A percentile compares a stretch with the other conserved stretches of the same genome.
phyloP scores from a whole-genome alignment of 495 filamentous ascomycete genomes.

The Beverwykella pulmonaria region DNA sequence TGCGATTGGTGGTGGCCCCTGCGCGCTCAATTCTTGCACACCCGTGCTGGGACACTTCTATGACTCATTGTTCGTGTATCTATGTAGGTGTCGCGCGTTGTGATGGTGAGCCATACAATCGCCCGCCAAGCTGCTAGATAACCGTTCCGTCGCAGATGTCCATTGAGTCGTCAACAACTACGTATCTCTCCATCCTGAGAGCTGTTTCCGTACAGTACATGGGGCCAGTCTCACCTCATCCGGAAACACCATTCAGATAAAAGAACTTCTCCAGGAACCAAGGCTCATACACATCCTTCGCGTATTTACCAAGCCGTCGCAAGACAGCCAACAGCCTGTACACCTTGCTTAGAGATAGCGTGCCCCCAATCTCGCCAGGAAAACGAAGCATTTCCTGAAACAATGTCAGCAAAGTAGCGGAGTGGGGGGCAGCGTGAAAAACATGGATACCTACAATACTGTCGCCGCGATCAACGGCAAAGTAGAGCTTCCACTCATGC shows the following conservation, averaged over 20 bases:
- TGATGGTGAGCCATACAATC: no score
- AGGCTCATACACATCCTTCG: constrained; percentile 2
- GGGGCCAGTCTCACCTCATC: background rate
- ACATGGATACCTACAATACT: background rate
- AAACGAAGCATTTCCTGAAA: constrained; percentile 4
- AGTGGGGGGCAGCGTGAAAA: background rate
- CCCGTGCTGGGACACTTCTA: no score
- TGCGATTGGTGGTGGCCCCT: no score
- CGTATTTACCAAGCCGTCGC: background rate
- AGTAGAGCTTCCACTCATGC: background rate
- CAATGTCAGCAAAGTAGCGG: background rate
- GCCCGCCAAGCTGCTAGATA: no score
- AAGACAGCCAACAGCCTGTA: constrained; percentile 1
- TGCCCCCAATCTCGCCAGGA: background rate
- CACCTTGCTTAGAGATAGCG: constrained; percentile 1
- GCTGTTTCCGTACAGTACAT: no score
- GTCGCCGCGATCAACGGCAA: background rate
- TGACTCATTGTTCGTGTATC: no score
- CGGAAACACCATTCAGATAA: background rate
- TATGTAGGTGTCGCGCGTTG: no score
- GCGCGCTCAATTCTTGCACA: no score
- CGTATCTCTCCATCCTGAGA: no score
- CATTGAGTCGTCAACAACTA: no score
- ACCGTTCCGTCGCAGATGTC: no score
- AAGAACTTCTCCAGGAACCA: constrained; percentile 3